phyloP scores from a whole-genome alignment of 805 yeast genomes.

The Tetrapisispora arboricola region DNA sequence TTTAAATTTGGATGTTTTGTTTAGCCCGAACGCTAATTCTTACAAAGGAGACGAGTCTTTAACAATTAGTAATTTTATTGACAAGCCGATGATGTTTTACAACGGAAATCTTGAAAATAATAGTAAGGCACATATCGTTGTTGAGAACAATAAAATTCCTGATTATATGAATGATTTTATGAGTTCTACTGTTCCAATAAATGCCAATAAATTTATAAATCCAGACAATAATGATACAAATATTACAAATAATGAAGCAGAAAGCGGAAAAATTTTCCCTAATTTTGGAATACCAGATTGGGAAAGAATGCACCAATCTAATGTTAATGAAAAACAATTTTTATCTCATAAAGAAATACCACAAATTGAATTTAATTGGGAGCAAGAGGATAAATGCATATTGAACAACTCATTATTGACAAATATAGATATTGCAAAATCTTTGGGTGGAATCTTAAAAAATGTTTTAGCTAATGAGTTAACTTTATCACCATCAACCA shows the following conservation, averaged over 20 bases:
- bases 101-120: slow-evolving; percentile 5
- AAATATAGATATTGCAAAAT: slow-evolving; percentile 24
- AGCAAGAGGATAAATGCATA: background rate
- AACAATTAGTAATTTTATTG: slow-evolving; percentile 25
- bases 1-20: slow-evolving; percentile 7
- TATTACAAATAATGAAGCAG: background rate
- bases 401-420: slow-evolving; percentile 11
- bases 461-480: slow-evolving; percentile 24
- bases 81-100: slow-evolving; percentile 20
- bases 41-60: background rate
- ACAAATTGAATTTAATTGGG: background rate
- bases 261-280: background rate
- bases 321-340: background rate
- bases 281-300: slow-evolving; percentile 4
- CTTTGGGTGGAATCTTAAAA: slow-evolving; percentile 23
- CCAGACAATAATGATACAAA: background rate
- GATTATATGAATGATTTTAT: slow-evolving; percentile 20
- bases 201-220: background rate
- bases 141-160: slow-evolving; percentile 3
- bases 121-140: background rate
- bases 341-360: background rate
- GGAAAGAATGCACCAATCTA: background rate
- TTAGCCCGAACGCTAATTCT: background rate
- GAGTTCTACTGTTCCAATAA: background rate
- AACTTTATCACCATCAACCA: slow-evolving; percentile 19